A percentile compares a stretch with the other conserved stretches of the same genome.
Conservation (phyloP, 257 asterid genomes). For the Cordia subcordata region DNA sequence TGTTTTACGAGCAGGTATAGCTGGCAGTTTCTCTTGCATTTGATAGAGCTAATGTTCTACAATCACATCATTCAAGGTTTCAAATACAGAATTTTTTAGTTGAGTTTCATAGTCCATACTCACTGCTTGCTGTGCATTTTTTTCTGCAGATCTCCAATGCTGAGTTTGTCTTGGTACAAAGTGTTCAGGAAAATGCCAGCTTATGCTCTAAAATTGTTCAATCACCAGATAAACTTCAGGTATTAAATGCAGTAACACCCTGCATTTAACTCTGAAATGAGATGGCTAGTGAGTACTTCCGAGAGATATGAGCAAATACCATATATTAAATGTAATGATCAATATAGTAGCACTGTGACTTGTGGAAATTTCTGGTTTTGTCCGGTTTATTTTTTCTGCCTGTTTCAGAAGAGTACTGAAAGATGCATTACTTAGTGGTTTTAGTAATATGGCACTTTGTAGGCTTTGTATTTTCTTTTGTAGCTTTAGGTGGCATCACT, state of each 20-base stretch:
- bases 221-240: constrained; percentile 99
- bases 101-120: constrained; percentile 3
- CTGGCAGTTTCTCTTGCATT: no score
- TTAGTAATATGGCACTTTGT: no score
- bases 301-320: constrained; percentile 1
- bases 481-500: no score
- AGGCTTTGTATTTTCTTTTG: no score
- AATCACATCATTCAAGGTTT: no score
- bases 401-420: background rate
- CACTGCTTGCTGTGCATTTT: constrained; percentile 1
- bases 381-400: no score
- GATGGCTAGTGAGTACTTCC: background rate
- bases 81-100: background rate
- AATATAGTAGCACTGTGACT: background rate
- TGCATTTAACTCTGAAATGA: constrained; percentile 1
- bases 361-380: background rate
- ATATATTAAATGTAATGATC: background rate
- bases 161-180: constrained; percentile 66
- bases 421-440: no score
- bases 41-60: no score
- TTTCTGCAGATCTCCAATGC: constrained; percentile 63
- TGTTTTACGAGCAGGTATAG: no score
- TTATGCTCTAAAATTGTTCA: constrained; percentile 86
- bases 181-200: constrained; percentile 79
- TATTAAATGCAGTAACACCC: constrained; percentile 14